Base-by-base conservation (phyloP, 495 filamentous ascomycete species). In the Pseudoneurospora amorphoporcata region DNA sequence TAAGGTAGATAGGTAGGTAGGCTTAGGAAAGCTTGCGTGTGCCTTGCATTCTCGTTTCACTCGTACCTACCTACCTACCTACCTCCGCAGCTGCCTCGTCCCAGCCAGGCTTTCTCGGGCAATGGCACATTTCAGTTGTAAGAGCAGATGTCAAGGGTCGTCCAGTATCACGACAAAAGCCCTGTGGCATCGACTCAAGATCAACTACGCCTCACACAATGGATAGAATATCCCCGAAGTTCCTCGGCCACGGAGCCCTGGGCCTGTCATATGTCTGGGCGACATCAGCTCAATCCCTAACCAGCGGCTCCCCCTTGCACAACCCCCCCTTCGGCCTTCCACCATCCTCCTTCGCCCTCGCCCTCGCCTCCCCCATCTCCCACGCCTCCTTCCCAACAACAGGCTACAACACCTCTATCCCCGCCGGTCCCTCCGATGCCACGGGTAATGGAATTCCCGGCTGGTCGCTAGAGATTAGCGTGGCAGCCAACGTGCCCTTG, bases 361-460 rank as follows among this genome's bases (percentile, higher is more conserved):
- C 58, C 3, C 68, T 68, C 32, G 29, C 29, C 14, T 0, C 2
- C 53, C 39, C 76, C 4, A 19, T 35, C 47, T 65, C 73, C 3
- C 40, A 69, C 39, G 65, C 58, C 3, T 68, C 70, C 3, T 76
- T 73, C 23, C 23, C 71, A 39, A 74, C 75, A 40, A 45, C 38
- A 1, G 76, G 76, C 10, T 73, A 76, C 47, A 74, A 76, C 70
- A 71, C 69, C 23, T 76, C 75, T 12, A 47, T 74, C 39, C 73
- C 73, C 7, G 73, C 73, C 10, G 73, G 70, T 37, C n/a, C 69
- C 0, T 9, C 17, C 45, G 35, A 68, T 29, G 76, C 47, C 17
- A 74, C 72, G 1, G 72, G 43, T 29, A 23, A 58, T 43, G 23
- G 14, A 4, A 6, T 76, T 17, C 0, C 32, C 35, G 75, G 73